Evolutionary conservation across 192 early-diverging fungal species (phyloP).

Genomic region (Backusella australiensis): DNA sequence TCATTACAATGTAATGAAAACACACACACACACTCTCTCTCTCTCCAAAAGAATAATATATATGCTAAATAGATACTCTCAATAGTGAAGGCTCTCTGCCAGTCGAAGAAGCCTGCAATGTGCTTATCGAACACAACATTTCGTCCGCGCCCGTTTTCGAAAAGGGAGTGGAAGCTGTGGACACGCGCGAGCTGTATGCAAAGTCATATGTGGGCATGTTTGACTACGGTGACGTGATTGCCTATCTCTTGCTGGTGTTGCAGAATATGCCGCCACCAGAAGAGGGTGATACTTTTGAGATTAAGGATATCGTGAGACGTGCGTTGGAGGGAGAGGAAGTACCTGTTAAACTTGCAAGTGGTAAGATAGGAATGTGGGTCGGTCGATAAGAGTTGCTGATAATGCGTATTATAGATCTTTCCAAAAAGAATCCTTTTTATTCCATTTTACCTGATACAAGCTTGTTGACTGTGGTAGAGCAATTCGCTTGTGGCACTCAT

Average conservation of each 20-base stretch:
- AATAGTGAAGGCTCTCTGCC: conserved; percentile 52
- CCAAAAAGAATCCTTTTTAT: conserved; percentile 81
- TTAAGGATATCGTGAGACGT: conserved; percentile 53
- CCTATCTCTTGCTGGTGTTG: conserved; percentile 69
- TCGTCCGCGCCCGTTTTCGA: conserved; percentile 83
- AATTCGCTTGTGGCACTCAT: conserved; percentile 76
- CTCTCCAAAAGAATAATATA: too few relatives aligned
- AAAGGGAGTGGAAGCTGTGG: neutral
- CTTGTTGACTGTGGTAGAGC: conserved; percentile 63
- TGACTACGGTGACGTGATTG: conserved; percentile 80
- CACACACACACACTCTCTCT: too few relatives aligned
- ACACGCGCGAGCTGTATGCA: conserved; percentile 6
- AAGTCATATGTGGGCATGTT: conserved; percentile 81
- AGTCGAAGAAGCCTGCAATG: conserved; percentile 71
- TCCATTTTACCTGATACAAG: conserved; percentile 75
- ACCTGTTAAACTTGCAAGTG: conserved; percentile 62
- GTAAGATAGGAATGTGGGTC: conserved; percentile 25
- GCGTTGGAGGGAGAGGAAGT: conserved; percentile 50
- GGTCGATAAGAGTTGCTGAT: neutral
- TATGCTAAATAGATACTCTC: too few relatives aligned
- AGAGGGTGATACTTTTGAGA: conserved; percentile 48
- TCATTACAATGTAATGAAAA: conserved; percentile 50
- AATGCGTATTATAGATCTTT: conserved; percentile 55
- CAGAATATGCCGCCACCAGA: conserved; percentile 45
- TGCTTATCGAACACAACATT: conserved; percentile 70